These are phyloP conservation scores for Candida chilensis DNA, from an alignment of 805 yeast genomes.

Conservation along the genomic window DNA sequence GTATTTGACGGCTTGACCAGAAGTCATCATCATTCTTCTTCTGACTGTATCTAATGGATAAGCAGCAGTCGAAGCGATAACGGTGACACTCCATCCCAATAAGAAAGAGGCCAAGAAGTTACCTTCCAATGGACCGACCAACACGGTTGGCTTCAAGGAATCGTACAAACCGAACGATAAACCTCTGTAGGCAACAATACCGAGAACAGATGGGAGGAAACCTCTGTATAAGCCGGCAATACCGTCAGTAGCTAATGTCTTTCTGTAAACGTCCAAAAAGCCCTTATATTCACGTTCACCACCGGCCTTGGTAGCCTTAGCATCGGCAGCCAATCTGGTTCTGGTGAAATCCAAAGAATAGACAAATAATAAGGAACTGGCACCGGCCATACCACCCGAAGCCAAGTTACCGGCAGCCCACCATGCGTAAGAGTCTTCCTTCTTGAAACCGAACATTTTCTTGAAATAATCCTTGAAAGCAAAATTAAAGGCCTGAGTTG, in stretches of 20 bases:
- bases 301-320: slow-evolving; percentile 33
- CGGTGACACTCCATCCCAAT: slow-evolving; percentile 42
- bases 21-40: slow-evolving; percentile 47
- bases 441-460: slow-evolving; percentile 39
- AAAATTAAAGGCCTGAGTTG: slow-evolving; percentile 40
- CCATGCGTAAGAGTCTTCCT: slow-evolving; percentile 33
- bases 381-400: slow-evolving; percentile 45
- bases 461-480: slow-evolving; percentile 42
- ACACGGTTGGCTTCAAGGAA: slow-evolving; percentile 39
- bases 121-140: slow-evolving; percentile 43
- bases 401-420: slow-evolving; percentile 45
- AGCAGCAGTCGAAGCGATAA: slow-evolving; percentile 42
- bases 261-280: slow-evolving; percentile 39
- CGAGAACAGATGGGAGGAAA: slow-evolving; percentile 41
- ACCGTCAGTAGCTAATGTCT: slow-evolving; percentile 42
- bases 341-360: slow-evolving; percentile 43
- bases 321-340: slow-evolving; percentile 44
- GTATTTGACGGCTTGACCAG: slow-evolving; percentile 42
- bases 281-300: slow-evolving; percentile 40
- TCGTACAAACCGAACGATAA: slow-evolving; percentile 42
- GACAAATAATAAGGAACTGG: slow-evolving; percentile 41
- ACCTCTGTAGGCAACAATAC: slow-evolving; percentile 44
- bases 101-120: slow-evolving; percentile 40
- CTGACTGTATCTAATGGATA: slow-evolving; percentile 43
- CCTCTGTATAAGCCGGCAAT: slow-evolving; percentile 46